Base-by-base conservation (phyloP, 805 yeast species). In the Kodamaea hsintzibuensis region DNA sequence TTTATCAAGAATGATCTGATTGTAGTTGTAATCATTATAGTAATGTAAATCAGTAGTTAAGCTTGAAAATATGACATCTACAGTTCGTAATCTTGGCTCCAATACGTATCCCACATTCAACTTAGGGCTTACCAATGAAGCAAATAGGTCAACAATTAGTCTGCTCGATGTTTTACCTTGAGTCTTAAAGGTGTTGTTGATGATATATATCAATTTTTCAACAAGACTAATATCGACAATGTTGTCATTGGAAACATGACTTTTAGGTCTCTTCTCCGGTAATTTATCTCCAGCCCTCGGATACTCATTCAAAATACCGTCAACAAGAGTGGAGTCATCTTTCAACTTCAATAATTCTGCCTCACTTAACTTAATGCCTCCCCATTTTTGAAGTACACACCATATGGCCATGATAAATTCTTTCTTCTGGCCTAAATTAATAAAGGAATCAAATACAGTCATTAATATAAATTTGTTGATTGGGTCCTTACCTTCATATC, bases 351-450 rank as follows among this genome's bases (percentile, higher is more conserved):
- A 37, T 30, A 55, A 22, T 18, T 55, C 55, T 6, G 47, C 45
- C 7, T 49, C 44, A 35, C 50, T 51, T n/a, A 58, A 49, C n/a
- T 57, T 35, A 9, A 70, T 55, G 2, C 74, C 76, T 6, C 73
- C 78, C 72, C 74, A 73, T 47, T 62, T 62, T 52, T 61, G 60
- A 35, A 74, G 61, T 2, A 66, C 55, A 47, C 65, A 67, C 78
- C 77, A 74, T 37, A 70, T 59, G 5, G 68, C 63, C 17, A 60
- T 51, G 35, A 67, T 54, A 51, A 70, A 70, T 50, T 72, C 76
- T 14, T 59, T 57, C 19, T 62, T 55, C 50, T 62, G 63, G 3
- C 77, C 78, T 46, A 74, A 54, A 19, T 63, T 60, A 37, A 62
- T 40, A 18, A 76, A 59, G 1, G 67, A 68, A 42, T 73, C 76